Evolutionary conservation across 495 filamentous ascomycete species (phyloP).

Genomic region (Xylaria curta): DNA sequence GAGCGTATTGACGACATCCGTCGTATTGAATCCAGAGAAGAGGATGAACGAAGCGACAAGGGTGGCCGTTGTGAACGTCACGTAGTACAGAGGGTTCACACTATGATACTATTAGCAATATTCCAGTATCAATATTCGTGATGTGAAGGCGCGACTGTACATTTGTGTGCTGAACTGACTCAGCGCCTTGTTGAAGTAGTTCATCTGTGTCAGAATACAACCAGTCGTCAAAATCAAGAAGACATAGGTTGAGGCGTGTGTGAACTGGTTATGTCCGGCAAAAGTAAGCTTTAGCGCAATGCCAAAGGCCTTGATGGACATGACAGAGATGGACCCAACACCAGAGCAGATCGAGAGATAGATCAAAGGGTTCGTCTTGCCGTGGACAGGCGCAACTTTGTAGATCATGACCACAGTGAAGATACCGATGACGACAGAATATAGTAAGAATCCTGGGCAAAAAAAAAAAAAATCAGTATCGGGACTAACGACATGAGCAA

Average conservation of each 20-base stretch:
- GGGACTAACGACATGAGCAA: background rate
- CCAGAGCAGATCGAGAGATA: conserved; percentile 97
- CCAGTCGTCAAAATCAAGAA: conserved; percentile 91
- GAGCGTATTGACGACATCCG: conserved; percentile 89
- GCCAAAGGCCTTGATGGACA: conserved; percentile 98
- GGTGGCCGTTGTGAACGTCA: conserved; percentile 97
- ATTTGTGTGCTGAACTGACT: conserved; percentile 97
- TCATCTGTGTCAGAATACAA: conserved; percentile 98
- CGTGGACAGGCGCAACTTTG: conserved; percentile 83
- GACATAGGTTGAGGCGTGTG: conserved; percentile 91
- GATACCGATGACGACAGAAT: conserved; percentile 73
- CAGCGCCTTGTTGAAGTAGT: conserved; percentile 98
- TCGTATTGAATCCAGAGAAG: conserved; percentile 96
- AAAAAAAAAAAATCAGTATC: conserved; percentile 46
- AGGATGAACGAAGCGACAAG: conserved; percentile 96
- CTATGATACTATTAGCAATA: conserved; percentile 58
- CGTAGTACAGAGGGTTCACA: conserved; percentile 98
- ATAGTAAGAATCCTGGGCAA: conserved; percentile 81
- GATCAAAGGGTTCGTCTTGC: conserved; percentile 92
- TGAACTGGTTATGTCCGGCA: conserved; percentile 90
- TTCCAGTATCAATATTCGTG: background rate
- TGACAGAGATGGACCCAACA: conserved; percentile 94
- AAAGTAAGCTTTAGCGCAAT: conserved; percentile 95
- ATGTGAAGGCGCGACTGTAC: conserved; percentile 58
- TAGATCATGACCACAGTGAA: conserved; percentile 97